phyloP scores from a whole-genome alignment of 768 basidiomycete species.

The Agrocybe chaxingu region DNA sequence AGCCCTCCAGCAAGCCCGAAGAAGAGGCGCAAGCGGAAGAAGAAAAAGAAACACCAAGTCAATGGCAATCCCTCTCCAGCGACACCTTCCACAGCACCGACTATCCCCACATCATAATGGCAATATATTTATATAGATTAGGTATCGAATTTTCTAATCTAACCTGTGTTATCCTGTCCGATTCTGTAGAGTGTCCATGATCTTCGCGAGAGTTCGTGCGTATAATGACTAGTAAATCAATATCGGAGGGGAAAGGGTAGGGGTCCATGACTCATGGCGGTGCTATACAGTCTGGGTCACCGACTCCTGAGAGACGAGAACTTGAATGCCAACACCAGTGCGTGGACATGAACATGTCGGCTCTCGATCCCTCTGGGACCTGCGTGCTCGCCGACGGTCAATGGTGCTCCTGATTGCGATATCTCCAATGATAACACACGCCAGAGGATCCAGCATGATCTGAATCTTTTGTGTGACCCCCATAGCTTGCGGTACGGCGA shows the following conservation, averaged over 20 bases:
- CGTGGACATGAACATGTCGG: neutral
- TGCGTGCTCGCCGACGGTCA: conserved; percentile 6
- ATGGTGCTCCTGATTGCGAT: conserved; percentile 20
- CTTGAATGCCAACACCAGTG: too few species aligned
- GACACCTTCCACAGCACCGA: conserved; percentile 7
- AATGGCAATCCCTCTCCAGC: conserved; percentile 1
- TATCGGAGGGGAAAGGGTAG: too few species aligned
- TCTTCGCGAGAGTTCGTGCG: too few species aligned
- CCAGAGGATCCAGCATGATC: conserved; percentile 19
- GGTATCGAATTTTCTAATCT: too few species aligned
- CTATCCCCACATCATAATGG: conserved; percentile 14
- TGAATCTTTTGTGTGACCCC: conserved; percentile 17
- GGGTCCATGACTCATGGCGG: too few species aligned
- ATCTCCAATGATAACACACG: conserved; percentile 18
- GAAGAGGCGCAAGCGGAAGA: conserved; percentile 53
- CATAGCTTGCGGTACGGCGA: conserved; percentile 13
- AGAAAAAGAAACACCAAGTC: conserved; percentile 45
- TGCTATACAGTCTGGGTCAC: too few species aligned
- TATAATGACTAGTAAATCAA: too few species aligned
- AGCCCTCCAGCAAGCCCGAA: conserved; percentile 30
- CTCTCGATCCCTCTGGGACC: too few species aligned
- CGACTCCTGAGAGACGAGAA: too few species aligned
- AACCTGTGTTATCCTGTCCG: too few species aligned
- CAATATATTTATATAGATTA: too few species aligned
- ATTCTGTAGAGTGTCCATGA: too few species aligned